Conservation (phyloP, 1,284 basidiomycete species). For the Mycena citricolor region DNA sequence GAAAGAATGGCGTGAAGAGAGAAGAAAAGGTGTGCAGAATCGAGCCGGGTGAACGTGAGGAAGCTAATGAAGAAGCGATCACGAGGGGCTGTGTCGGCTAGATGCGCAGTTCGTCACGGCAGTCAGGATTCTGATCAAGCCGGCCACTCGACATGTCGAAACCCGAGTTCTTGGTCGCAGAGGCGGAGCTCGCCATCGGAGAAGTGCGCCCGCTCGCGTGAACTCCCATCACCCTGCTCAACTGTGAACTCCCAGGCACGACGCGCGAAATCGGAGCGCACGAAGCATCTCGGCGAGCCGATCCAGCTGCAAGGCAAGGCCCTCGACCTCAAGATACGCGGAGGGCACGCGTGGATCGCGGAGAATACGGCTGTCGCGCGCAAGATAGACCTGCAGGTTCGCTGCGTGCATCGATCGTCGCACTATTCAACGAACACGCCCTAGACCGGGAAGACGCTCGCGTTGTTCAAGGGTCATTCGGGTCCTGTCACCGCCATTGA, state of each 20-base stretch:
- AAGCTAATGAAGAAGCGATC: no score
- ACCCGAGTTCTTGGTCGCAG: slow-evolving; percentile 51
- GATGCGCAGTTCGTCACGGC: not conserved
- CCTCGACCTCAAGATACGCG: slow-evolving; percentile 65
- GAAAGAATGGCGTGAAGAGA: no score
- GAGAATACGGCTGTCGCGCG: slow-evolving; percentile 79
- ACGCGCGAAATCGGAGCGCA: slow-evolving; percentile 69
- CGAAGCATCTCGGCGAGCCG: slow-evolving; percentile 72
- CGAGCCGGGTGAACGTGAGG: no score
- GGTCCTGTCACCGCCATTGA: slow-evolving; percentile 85
- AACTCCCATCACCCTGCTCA: slow-evolving; percentile 9
- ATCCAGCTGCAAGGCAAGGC: slow-evolving; percentile 76
- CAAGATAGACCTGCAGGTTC: slow-evolving; percentile 75
- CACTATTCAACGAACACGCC: slow-evolving; percentile 1
- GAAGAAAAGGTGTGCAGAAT: no score
- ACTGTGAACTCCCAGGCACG: slow-evolving; percentile 49
- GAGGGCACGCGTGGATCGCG: slow-evolving; percentile 76
- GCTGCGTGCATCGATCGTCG: not conserved
- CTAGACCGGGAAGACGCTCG: slow-evolving; percentile 77
- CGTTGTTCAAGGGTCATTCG: slow-evolving; percentile 77
- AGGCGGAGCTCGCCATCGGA: slow-evolving; percentile 70
- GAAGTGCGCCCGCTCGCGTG: slow-evolving; percentile 46
- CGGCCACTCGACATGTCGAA: slow-evolving; percentile 12
- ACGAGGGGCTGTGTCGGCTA: not conserved
- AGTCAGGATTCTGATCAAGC: no score